These are phyloP conservation scores for Xylaria curta DNA, from an alignment of 495 filamentous ascomycete genomes.

Conservation along the genomic window DNA sequence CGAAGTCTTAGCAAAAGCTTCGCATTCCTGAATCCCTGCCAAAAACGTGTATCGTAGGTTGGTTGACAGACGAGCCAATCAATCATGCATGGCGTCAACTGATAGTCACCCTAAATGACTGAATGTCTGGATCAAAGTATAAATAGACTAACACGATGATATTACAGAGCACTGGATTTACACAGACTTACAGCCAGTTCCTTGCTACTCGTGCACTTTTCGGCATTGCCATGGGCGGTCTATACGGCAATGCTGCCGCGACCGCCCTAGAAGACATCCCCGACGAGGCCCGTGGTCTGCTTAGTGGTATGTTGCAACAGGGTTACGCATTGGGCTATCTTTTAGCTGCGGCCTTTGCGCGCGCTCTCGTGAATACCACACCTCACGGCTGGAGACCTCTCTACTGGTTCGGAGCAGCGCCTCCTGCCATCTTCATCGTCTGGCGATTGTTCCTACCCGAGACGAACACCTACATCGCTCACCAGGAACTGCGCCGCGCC, in stretches of 20 bases:
- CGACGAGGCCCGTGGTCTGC: slow-evolving; percentile 71
- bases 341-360: slow-evolving; percentile 77
- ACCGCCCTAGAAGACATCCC: slow-evolving; percentile 89
- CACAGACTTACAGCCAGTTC: slow-evolving; percentile 77
- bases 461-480: slow-evolving; percentile 70
- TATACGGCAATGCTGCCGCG: slow-evolving; percentile 87
- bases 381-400: slow-evolving; percentile 79
- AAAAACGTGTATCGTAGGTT: neutral
- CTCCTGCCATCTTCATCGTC: slow-evolving; percentile 79
- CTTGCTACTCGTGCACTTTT: slow-evolving; percentile 84
- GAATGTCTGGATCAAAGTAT: neutral
- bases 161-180: slow-evolving; percentile 73
- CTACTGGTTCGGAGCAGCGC: slow-evolving; percentile 85
- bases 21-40: slow-evolving; percentile 21
- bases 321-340: slow-evolving; percentile 91
- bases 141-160: slow-evolving; percentile 26
- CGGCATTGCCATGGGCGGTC: slow-evolving; percentile 86
- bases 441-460: slow-evolving; percentile 81
- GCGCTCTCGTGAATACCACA: slow-evolving; percentile 74
- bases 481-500: slow-evolving; percentile 63
- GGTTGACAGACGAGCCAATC: neutral
- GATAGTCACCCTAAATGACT: neutral
- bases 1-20: slow-evolving; percentile 44
- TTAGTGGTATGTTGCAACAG: slow-evolving; percentile 85
- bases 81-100: neutral